These are phyloP conservation scores for Primulina tabacum DNA, from an alignment of 257 asterid genomes.

Conservation along the genomic window DNA sequence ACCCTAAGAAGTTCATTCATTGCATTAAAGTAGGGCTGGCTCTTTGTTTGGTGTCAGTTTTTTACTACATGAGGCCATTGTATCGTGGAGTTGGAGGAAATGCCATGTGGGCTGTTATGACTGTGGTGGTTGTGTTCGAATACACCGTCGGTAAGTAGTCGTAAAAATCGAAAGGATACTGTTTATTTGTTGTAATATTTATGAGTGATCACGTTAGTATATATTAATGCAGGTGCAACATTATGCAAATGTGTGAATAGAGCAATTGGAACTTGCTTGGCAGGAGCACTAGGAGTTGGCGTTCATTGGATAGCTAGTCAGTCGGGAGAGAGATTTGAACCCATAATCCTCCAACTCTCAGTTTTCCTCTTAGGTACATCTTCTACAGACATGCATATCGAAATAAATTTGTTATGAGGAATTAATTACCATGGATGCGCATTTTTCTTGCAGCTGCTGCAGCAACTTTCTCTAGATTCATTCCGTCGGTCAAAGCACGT, in stretches of 20 bases:
- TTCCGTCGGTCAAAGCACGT: slow-evolving; percentile 67
- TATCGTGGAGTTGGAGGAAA: slow-evolving; percentile 77
- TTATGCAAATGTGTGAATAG: slow-evolving; percentile 66
- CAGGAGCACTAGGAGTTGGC: slow-evolving; percentile 80
- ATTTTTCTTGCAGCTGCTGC: slow-evolving; percentile 60
- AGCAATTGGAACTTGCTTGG: slow-evolving; percentile 54
- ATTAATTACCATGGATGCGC: slow-evolving; percentile 4
- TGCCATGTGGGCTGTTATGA: slow-evolving; percentile 93
- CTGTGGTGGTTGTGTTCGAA: slow-evolving; percentile 80
- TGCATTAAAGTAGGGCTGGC: slow-evolving; percentile 75
- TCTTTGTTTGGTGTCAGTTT: slow-evolving; percentile 62
- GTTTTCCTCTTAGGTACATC: slow-evolving; percentile 67
- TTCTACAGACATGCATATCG: not conserved
- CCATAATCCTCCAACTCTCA: slow-evolving; percentile 61
- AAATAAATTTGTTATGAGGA: not conserved
- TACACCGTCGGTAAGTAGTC: slow-evolving; percentile 68
- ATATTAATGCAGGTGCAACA: slow-evolving; percentile 54
- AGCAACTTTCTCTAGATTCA: slow-evolving; percentile 77
- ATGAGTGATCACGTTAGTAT: not conserved
- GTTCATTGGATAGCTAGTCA: slow-evolving; percentile 82
- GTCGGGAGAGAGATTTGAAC: slow-evolving; percentile 56
- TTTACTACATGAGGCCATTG: slow-evolving; percentile 79
- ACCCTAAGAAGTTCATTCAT: slow-evolving; percentile 70
- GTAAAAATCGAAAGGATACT: no score
- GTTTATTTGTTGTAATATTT: not conserved